A percentile compares a stretch with the other conserved stretches of the same genome.
Evolutionary conservation across 257 asterid species (phyloP).

Genomic region (Solanum etuberosum): DNA sequence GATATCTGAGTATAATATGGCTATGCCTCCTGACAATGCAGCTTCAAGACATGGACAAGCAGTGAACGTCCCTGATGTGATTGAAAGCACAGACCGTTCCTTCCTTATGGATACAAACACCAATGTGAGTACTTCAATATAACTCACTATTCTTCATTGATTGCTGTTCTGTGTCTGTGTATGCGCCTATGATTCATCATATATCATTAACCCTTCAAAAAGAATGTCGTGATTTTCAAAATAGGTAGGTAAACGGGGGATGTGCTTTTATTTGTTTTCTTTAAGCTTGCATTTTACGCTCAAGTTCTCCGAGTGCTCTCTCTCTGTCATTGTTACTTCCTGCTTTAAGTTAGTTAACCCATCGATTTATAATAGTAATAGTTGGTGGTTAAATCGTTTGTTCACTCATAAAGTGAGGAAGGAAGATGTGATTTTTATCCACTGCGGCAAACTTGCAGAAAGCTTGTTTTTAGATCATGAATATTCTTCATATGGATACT

Average conservation of each 20-base stretch:
- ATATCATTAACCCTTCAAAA: not conserved
- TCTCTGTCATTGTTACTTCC: not conserved
- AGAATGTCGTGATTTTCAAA: not conserved
- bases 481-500: not conserved
- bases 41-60: constrained; percentile 18
- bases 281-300: not conserved
- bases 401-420: not conserved
- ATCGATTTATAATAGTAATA: not conserved
- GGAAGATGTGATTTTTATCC: not conserved
- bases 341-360: not conserved
- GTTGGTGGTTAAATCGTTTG: not conserved
- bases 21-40: constrained; percentile 36
- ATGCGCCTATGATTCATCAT: not conserved
- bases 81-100: constrained; percentile 10
- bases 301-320: not conserved
- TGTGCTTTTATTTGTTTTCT: not conserved
- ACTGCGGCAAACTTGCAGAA: not conserved
- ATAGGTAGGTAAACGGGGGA: not conserved
- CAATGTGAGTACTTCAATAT: constrained; percentile 10
- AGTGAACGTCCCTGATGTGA: constrained; percentile 8
- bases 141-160: not conserved
- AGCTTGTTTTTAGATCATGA: not conserved
- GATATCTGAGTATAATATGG: constrained; percentile 21
- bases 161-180: not conserved
- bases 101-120: not conserved